These are phyloP conservation scores for Sporothrix protearum DNA, from an alignment of 2,329 filamentous ascomycete genomes.

Conservation along the genomic window DNA sequence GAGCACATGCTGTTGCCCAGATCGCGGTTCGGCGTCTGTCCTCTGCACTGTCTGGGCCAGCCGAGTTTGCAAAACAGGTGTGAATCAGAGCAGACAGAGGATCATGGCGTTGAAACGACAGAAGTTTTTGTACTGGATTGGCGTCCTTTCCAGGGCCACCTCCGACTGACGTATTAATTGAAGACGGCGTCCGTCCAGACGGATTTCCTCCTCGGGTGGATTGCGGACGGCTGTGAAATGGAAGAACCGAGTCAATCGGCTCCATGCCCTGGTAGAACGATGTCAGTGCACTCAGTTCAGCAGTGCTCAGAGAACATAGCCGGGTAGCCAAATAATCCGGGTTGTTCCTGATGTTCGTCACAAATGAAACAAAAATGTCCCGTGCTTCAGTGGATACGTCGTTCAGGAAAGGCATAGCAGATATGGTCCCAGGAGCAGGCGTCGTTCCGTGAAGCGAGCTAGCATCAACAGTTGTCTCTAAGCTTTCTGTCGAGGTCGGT, in stretches of 20 bases:
- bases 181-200: slow-evolving; percentile 14
- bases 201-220: slow-evolving; percentile 41
- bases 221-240: slow-evolving; percentile 55
- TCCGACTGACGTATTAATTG: background rate
- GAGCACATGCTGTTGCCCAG: slow-evolving; percentile 85
- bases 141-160: slow-evolving; percentile 19
- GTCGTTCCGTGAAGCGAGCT: slow-evolving; percentile 37
- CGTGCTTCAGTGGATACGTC: slow-evolving; percentile 73
- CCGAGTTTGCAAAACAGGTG: slow-evolving; percentile 83
- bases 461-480: slow-evolving; percentile 45
- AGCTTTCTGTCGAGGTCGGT: slow-evolving; percentile 46
- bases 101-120: slow-evolving; percentile 86
- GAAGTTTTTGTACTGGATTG: slow-evolving; percentile 69
- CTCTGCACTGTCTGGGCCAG: slow-evolving; percentile 76
- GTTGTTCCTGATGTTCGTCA: slow-evolving; percentile 79
- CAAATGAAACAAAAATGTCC: slow-evolving; percentile 72
- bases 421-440: slow-evolving; percentile 39
- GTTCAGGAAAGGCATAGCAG: slow-evolving; percentile 58
- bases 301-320: slow-evolving; percentile 68
- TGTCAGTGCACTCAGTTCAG: slow-evolving; percentile 74
- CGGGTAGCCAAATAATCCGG: slow-evolving; percentile 82
- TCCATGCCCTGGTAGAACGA: slow-evolving; percentile 76
- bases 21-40: slow-evolving; percentile 74
- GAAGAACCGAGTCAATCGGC: slow-evolving; percentile 77
- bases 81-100: slow-evolving; percentile 80